Percentiles rank a stretch among this genome's conserved stretches.
phyloP scores from a whole-genome alignment of 768 basidiomycete genomes.

The Tylopilus balloui region DNA sequence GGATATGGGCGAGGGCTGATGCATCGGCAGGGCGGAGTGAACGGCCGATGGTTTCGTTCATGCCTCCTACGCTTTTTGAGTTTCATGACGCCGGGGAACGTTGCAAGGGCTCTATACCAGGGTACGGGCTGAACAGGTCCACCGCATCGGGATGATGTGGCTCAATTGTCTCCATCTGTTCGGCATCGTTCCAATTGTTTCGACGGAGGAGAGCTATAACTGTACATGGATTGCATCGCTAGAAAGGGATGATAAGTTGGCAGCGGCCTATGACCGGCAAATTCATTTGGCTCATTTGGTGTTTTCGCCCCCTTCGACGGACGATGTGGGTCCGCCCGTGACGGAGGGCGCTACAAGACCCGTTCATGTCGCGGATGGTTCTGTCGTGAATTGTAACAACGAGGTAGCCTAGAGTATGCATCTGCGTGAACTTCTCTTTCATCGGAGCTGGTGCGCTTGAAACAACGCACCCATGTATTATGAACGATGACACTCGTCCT shows the following conservation, averaged over 20 bases:
- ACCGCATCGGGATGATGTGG: constrained; percentile 26
- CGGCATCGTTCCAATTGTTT: constrained; percentile 15
- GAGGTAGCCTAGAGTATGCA: constrained; percentile 9
- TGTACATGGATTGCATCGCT: constrained; percentile 8
- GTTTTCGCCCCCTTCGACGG: constrained; percentile 14
- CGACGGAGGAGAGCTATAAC: constrained; percentile 3
- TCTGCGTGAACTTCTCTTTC: constrained; percentile 3
- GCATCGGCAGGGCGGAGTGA: constrained; percentile 17
- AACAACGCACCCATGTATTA: constrained; percentile 20
- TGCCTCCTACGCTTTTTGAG: constrained; percentile 44
- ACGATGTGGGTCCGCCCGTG: neutral
- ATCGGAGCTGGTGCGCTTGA: constrained; percentile 20
- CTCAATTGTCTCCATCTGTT: no score
- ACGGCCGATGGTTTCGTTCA: constrained; percentile 26
- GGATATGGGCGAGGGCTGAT: constrained; percentile 31
- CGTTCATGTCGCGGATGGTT: constrained; percentile 8
- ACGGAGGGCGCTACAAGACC: neutral
- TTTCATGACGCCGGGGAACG: constrained; percentile 54
- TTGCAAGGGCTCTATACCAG: constrained; percentile 40
- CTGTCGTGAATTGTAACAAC: constrained; percentile 3
- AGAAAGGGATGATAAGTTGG: constrained; percentile 12
- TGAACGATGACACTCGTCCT: constrained; percentile 16
- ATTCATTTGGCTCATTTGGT: constrained; percentile 9
- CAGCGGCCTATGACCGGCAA: constrained; percentile 14
- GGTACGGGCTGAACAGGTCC: constrained; percentile 46